Percentiles rank a stretch among this genome's conserved stretches.
phyloP scores from a whole-genome alignment of 371 early-diverging fungal species.

The Cokeromyces recurvatus region DNA sequence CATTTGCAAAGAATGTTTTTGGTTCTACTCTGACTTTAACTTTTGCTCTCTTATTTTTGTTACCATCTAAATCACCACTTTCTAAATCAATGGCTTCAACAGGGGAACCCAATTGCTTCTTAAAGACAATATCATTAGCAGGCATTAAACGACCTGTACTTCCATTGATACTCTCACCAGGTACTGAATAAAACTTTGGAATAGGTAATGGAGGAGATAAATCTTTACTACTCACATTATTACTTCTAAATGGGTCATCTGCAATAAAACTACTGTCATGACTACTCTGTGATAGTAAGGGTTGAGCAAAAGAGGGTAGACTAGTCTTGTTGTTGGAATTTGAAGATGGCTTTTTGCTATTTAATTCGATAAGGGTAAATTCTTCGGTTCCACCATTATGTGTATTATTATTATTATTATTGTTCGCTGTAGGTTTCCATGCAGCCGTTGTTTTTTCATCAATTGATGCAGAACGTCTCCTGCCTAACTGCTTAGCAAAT shows the following conservation, averaged over 20 bases:
- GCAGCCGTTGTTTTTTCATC: slow-evolving; percentile 14
- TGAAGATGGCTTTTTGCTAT: not conserved
- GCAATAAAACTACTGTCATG: not conserved
- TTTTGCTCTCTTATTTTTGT: slow-evolving; percentile 3
- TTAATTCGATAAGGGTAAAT: slow-evolving; percentile 14
- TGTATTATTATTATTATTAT: not conserved
- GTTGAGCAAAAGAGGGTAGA: not conserved
- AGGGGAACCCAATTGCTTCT: slow-evolving; percentile 11
- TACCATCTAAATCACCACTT: slow-evolving; percentile 3
- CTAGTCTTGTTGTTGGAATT: not conserved
- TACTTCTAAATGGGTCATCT: not conserved
- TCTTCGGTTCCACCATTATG: slow-evolving; percentile 1
- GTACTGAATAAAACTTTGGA: slow-evolving; percentile 11
- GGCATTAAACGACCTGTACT: slow-evolving; percentile 11
- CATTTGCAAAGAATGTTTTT: slow-evolving; percentile 99
- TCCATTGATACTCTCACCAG: slow-evolving; percentile 8
- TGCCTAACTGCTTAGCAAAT: slow-evolving; percentile 7
- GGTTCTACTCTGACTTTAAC: slow-evolving; percentile 89
- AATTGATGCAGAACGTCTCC: slow-evolving; percentile 5
- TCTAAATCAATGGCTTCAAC: slow-evolving; percentile 13
- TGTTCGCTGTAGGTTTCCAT: slow-evolving; percentile 8
- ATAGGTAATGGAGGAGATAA: slow-evolving; percentile 4
- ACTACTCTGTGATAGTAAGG: too few species aligned
- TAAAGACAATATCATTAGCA: slow-evolving; percentile 5
- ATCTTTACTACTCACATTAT: not conserved